These are phyloP conservation scores for Fusarium lateritium DNA, from an alignment of 2,329 filamentous ascomycete species.

Conservation along the genomic window DNA sequence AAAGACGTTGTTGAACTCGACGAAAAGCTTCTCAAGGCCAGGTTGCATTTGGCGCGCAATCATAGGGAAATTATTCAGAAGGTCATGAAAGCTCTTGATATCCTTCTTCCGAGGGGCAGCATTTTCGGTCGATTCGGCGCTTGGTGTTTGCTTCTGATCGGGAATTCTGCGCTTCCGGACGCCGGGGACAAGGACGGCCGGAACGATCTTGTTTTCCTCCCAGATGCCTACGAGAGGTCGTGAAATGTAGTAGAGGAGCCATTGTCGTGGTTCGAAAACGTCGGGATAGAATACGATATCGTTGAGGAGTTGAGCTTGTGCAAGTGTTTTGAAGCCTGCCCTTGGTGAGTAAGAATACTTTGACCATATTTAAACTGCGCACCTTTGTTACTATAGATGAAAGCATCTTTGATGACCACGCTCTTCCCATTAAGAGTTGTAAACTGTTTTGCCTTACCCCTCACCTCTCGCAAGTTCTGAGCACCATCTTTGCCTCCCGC, in stretches of 20 bases:
- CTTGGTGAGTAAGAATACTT: conserved; percentile 42
- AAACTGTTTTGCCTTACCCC: conserved; percentile 94
- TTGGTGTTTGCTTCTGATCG: conserved; percentile 56
- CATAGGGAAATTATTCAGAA: conserved; percentile 92
- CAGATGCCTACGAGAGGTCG: conserved; percentile 86
- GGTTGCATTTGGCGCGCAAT: conserved; percentile 97
- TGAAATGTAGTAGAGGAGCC: conserved; percentile 97
- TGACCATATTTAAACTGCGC: conserved; percentile 27
- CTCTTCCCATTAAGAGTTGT: conserved; percentile 93
- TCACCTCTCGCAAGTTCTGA: conserved; percentile 83
- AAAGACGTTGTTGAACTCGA: conserved; percentile 88
- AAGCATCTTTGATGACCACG: conserved; percentile 93
- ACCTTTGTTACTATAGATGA: conserved; percentile 98
- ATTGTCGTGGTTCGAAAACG: conserved; percentile 89
- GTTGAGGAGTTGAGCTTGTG: conserved; percentile 87
- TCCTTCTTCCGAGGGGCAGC: conserved; percentile 80
- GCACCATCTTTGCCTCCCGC: conserved; percentile 69
- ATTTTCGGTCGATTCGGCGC: conserved; percentile 60
- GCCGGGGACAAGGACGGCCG: conserved; percentile 71
- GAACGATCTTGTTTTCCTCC: conserved; percentile 80
- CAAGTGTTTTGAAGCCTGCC: conserved; percentile 89
- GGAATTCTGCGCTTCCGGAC: conserved; percentile 57
- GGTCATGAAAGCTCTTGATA: conserved; percentile 89
- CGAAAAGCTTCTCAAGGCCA: conserved; percentile 89
- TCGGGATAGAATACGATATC: conserved; percentile 93